Evolutionary conservation across 805 yeast species (phyloP).

Genomic region (Metschnikowia reukaufii): DNA sequence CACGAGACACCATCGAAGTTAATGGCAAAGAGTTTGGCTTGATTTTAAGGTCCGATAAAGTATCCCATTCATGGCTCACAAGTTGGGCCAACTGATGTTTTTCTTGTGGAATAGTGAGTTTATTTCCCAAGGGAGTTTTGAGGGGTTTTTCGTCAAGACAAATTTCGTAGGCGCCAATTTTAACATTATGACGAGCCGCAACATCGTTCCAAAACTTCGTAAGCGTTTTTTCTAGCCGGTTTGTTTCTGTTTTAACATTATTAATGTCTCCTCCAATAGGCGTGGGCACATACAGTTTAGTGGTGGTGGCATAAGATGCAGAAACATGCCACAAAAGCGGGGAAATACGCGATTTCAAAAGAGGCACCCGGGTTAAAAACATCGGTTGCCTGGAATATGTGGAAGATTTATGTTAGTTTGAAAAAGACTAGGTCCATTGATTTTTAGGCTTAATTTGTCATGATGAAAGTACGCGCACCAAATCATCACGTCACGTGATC

Average conservation of each 20-base stretch:
- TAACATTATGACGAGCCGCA: conserved; percentile 32
- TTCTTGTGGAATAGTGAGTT: conserved; percentile 58
- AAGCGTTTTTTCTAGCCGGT: conserved; percentile 65
- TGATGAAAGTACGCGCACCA: too few species aligned
- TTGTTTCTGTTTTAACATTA: conserved; percentile 60
- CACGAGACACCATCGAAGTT: conserved; percentile 83
- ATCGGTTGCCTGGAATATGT: too few species aligned
- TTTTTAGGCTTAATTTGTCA: too few species aligned
- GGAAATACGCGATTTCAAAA: too few species aligned
- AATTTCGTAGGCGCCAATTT: conserved; percentile 44
- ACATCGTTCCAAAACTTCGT: conserved; percentile 83
- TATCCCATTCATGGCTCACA: conserved; percentile 85
- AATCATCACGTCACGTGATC: too few species aligned
- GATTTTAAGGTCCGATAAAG: conserved; percentile 60
- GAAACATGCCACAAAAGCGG: too few species aligned
- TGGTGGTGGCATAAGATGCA: conserved; percentile 6
- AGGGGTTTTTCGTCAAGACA: conserved; percentile 74
- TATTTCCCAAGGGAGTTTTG: conserved; percentile 80
- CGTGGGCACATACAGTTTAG: background rate
- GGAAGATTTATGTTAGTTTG: too few species aligned
- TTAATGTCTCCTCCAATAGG: conserved; percentile 44
- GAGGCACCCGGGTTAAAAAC: too few species aligned
- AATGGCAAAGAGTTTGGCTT: conserved; percentile 81
- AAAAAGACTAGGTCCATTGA: too few species aligned
- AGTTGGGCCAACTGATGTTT: conserved; percentile 68